A percentile compares a stretch with the other conserved stretches of the same genome.
These are phyloP conservation scores for Byssochlamys sp. DNA, from an alignment of 2,329 filamentous ascomycete species.

Conservation along the genomic window DNA sequence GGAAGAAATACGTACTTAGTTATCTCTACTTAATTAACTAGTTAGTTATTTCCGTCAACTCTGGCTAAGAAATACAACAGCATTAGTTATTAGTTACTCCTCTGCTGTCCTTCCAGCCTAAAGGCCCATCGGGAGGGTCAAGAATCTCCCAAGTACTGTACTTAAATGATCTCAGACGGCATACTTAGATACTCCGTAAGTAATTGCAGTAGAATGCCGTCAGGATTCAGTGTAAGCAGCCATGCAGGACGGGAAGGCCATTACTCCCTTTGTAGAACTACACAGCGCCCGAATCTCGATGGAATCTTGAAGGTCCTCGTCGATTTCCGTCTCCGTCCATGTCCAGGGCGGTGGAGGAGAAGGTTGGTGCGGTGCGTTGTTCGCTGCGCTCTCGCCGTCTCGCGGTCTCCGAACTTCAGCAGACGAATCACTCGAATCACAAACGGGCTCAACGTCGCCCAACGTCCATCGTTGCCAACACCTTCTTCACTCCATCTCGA, in stretches of 20 bases:
- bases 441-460: slow-evolving; percentile 17
- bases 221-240: too few species aligned
- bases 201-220: background rate
- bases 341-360: background rate
- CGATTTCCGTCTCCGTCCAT: background rate
- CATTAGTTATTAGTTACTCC: background rate
- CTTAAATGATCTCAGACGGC: background rate
- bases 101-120: background rate
- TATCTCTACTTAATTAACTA: too few species aligned
- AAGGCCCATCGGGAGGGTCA: too few species aligned
- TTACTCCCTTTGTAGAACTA: slow-evolving; percentile 1
- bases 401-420: slow-evolving; percentile 23
- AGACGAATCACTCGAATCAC: slow-evolving; percentile 10
- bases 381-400: slow-evolving; percentile 25
- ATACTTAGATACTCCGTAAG: background rate
- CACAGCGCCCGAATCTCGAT: background rate
- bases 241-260: background rate
- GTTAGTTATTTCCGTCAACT: too few species aligned
- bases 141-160: too few species aligned
- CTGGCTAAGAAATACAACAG: too few species aligned
- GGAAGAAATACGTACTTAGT: too few species aligned
- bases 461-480: slow-evolving; percentile 4
- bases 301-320: slow-evolving; percentile 1
- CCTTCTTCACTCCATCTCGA: slow-evolving; percentile 6
- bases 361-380: background rate